Base-by-base conservation (phyloP, 768 basidiomycete genomes). In the Lactarius psammicola region DNA sequence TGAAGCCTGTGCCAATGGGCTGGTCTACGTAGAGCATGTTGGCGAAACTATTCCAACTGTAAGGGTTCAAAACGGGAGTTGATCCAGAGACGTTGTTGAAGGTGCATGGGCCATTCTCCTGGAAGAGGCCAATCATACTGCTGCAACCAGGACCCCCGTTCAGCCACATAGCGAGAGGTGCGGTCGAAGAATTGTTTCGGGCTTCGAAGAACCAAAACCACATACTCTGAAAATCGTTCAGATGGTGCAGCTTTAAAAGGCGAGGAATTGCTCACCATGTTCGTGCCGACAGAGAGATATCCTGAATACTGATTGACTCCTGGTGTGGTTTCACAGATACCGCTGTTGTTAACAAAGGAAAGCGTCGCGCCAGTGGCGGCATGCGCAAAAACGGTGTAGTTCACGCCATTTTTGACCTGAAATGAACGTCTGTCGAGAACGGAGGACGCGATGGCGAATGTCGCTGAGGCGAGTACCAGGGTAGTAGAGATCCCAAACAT, bases 21-120 rank as follows among this genome's bases (percentile, higher is more conserved):
- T n/a, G n/a, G n/a, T n/a, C n/a, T n/a, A n/a, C n/a, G n/a, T n/a
- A n/a, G n/a, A n/a, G n/a, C n/a, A n/a, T n/a, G n/a, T n/a, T n/a
- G n/a, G n/a, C 61, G 20, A 65, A 33, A 36, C 51, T 63, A 20
- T 40, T 65, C 63, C 59, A 64, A 11, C 49, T 55, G 38, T 65
- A 15, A 40, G n/a, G 49, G 55, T 65, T 68, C 15, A 58, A 26
- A 0, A n/a, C 23, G 33, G 63, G 67, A 9, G 51, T 59, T 15
- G 36, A 36, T 5, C 53, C 46, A 15, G 58, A 53, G 23, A 26
- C 63, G 9, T 59, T 59, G 28, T 54, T 13, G 64, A 60, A 68
- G 51, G 67, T 54, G 54, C 63, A 46, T n/a, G n/a, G n/a, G n/a
- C n/a, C n/a, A n/a, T n/a, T n/a, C n/a, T n/a, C n/a, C n/a, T n/a